A percentile compares a stretch with the other conserved stretches of the same genome.
Conservation (phyloP, 441 rosid species). For the Pelargonium australe region DNA sequence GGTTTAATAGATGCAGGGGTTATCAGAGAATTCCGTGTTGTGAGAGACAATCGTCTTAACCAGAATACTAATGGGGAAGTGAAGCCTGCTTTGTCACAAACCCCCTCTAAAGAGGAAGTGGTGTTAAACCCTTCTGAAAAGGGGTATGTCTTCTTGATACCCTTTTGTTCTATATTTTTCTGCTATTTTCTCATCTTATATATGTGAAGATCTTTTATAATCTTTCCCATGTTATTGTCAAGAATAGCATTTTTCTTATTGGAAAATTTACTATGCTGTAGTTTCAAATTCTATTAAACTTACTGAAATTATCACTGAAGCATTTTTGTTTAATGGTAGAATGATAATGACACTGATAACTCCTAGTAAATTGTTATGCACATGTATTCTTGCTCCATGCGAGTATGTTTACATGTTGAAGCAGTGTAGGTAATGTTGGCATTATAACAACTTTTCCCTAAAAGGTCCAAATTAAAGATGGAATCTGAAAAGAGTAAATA, state of each 20-base stretch:
- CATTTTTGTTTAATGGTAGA: background rate
- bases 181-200: background rate
- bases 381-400: background rate
- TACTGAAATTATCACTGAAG: background rate
- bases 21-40: constrained; percentile 71
- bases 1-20: constrained; percentile 36
- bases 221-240: background rate
- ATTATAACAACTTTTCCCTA: too few species aligned
- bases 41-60: constrained; percentile 70
- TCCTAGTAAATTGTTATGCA: background rate
- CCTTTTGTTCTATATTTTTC: background rate
- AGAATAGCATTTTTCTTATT: background rate
- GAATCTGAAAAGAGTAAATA: too few species aligned
- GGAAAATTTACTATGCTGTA: background rate
- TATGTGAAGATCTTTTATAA: background rate
- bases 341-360: background rate
- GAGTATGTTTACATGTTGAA: background rate
- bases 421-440: background rate
- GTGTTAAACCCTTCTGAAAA: constrained; percentile 30
- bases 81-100: constrained; percentile 34
- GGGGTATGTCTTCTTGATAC: constrained; percentile 34
- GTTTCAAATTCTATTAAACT: background rate
- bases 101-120: constrained; percentile 29
- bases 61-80: constrained; percentile 34
- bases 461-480: too few species aligned